These are phyloP conservation scores for Fusarium sp. DNA, from an alignment of 2,329 filamentous ascomycete genomes.

Conservation along the genomic window DNA sequence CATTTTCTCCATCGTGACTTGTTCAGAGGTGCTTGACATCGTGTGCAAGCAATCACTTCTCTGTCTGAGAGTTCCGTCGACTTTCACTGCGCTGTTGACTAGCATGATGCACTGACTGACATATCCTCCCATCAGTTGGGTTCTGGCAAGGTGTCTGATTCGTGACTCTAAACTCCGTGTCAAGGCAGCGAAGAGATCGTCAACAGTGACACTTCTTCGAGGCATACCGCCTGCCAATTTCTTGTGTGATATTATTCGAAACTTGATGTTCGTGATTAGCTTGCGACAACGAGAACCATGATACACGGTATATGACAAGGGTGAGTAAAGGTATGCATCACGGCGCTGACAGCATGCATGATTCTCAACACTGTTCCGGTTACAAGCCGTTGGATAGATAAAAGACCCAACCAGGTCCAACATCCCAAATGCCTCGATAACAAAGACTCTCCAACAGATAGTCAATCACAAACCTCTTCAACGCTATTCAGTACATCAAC, in stretches of 20 bases:
- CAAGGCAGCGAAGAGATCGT: fast-evolving
- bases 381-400: background rate
- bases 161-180: fast-evolving
- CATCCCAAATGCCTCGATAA: fast-evolving
- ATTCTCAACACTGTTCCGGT: fast-evolving
- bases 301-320: background rate
- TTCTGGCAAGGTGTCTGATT: fast-evolving
- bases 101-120: background rate
- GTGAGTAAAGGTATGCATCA: no score
- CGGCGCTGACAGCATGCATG: background rate
- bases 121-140: background rate
- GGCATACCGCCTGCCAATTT: fast-evolving
- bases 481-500: background rate
- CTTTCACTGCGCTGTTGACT: background rate
- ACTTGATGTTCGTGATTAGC: fast-evolving
- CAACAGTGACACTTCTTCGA: background rate
- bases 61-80: background rate
- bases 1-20: background rate
- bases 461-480: background rate
- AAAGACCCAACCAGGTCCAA: fast-evolving
- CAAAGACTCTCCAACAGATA: background rate
- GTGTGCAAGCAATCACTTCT: background rate
- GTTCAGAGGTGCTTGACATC: background rate
- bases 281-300: fast-evolving
- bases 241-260: fast-evolving